Percentiles rank a stretch among this genome's conserved stretches.
These are phyloP conservation scores for Cucumis hystrix DNA, from an alignment of 306 rosid species.

Conservation along the genomic window DNA sequence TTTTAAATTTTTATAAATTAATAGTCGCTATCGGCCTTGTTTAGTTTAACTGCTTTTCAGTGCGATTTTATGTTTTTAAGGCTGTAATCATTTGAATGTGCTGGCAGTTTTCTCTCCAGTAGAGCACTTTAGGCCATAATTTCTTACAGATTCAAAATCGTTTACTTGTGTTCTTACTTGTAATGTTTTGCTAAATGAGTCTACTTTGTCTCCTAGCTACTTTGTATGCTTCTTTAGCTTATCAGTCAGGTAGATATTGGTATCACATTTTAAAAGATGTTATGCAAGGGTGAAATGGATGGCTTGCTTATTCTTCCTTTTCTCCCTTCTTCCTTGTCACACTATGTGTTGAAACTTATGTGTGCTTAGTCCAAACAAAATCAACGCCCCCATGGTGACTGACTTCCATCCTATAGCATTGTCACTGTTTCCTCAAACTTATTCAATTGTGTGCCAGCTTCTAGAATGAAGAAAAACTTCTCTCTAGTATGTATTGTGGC, in stretches of 20 bases:
- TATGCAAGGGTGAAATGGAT: neutral
- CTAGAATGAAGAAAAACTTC: neutral
- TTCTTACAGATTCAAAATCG: neutral
- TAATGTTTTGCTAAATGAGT: neutral
- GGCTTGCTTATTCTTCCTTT: neutral
- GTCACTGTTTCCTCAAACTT: neutral
- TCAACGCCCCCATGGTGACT: neutral
- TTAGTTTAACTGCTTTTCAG: neutral
- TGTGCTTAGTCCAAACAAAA: neutral
- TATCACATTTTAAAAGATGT: neutral
- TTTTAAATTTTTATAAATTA: neutral
- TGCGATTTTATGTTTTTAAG: neutral
- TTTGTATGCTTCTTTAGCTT: neutral
- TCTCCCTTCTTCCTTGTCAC: neutral
- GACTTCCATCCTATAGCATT: neutral
- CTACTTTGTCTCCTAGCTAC: neutral
- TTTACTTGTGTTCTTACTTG: neutral
- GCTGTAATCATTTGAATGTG: neutral
- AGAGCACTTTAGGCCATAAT: no score
- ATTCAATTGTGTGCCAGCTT: neutral
- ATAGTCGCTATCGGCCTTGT: neutral
- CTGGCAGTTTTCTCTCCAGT: no score
- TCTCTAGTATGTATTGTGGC: neutral
- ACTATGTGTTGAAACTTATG: neutral
- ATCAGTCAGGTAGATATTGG: neutral